Base-by-base conservation (phyloP, 2,329 filamentous ascomycete genomes). In the Neopestalotiopsis clavispora region DNA sequence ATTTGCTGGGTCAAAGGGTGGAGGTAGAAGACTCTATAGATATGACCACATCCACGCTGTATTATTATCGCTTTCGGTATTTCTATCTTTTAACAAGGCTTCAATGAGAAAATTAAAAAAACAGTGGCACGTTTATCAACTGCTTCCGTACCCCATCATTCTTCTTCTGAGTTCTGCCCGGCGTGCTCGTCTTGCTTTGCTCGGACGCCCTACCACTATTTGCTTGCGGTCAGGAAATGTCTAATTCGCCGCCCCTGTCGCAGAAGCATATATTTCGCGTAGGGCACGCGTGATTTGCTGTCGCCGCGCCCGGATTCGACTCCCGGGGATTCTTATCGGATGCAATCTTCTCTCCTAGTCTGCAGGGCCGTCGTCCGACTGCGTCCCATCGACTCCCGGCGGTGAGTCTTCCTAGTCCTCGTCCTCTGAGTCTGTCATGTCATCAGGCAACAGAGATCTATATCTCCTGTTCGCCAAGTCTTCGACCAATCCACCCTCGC, bases 401-500 rank as follows among this genome's bases (percentile, higher is more conserved):
- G n/a, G 2, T 17, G 52, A 57, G 52, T 17, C 32, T 13, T 17
- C 17, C 66, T 67, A 67, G 32, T 67, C 59, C 28, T 67, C 66
- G 5, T 67, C 66, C 5, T 67, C 65, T 14, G 66, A 67, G 72
- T 95, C 93, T 71, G 91, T 92, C 56, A 84, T 80, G 61, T 95
- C 92, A 72, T 96, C 92, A 2, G 92, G 90, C 69, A 95, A 80
- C 30, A 97, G 84, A 1, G 93, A 92, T 69, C 94, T 88, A 79
- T 95, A 97, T 72, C 93, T 85, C 70, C 94, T 86, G 69, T 89
- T 92, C 1, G 93, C 92, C 70, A 99, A 83, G 77, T 98, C 95
- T 76, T 97, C 94, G 77, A 97, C 94, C 28, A 98, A 84, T 0
- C 95, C 94, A 2, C 95, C 94, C 75, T 97, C 94, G 66, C 90